Evolutionary conservation across 78 protist genomes (phyloP), one percentile per base, ranked within the genome.

Genomic region (Dictyostelium discoideum): DNA sequence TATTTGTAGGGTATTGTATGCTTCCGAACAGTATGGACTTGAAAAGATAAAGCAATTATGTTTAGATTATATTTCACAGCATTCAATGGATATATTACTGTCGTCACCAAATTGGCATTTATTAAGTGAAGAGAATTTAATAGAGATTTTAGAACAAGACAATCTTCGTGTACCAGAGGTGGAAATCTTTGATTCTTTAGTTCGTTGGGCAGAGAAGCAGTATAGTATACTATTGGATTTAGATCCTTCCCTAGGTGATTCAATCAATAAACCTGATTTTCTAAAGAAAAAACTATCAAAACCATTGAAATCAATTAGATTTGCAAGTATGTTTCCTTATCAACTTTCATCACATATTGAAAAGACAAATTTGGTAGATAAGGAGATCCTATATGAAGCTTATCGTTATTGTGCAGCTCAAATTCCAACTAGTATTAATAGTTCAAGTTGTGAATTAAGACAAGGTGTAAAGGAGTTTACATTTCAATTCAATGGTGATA

Each of bases 111-210:
- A 90, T 42, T 90, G 95, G 95, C 95, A 90, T 82, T 42, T 90
- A 11, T n/a, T 83, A 14, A 72, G 85, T 18, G 95, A 90, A 14
- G 95, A 90, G 42, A 73, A 39, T 50, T 20, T 90, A 1, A 82
- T 90, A 8, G 29, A 74, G 5, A 90, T 90, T 39, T 79, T 90
- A 4, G 79, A 82, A 20, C 95, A 83, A 18, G 95, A 90, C 39
- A 90, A 85, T 82, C 88, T 90, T 1, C 76, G 95, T 46, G 95
- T 90, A 9, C 95, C 95, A 32, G 95, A 90, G 26, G 95, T 90
- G 1, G 95, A 90, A 16, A 90, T 90, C 37, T 90, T 90, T 37
- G 95, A 90, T 60, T 69, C 84, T 0, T 44, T 90, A 5, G 88
- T 90, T 3, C 29, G 95, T 32, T 90, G 95, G 95, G 95, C 95